These are phyloP conservation scores for Hypericum perforatum DNA, from an alignment of 345 rosid species.

Conservation along the genomic window DNA sequence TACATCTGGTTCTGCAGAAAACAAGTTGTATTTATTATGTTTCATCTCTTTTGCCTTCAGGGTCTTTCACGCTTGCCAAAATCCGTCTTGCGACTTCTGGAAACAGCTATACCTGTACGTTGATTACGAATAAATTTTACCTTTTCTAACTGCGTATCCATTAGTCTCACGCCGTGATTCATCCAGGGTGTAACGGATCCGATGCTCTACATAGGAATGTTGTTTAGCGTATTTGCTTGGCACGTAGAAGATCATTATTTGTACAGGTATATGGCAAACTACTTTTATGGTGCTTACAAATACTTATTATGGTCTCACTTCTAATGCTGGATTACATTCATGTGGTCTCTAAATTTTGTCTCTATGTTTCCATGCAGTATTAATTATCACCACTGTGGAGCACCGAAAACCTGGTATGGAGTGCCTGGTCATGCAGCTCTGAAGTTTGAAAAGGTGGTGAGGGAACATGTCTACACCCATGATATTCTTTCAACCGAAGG, in stretches of 20 bases:
- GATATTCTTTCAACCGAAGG: constrained; percentile 69
- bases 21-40: not conserved
- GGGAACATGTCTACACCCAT: constrained; percentile 64
- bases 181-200: constrained; percentile 99
- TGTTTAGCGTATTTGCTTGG: constrained; percentile 99
- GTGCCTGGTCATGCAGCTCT: constrained; percentile 92
- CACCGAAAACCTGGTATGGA: constrained; percentile 99
- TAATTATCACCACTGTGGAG: constrained; percentile 98
- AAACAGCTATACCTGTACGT: constrained; percentile 75
- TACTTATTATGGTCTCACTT: not conserved
- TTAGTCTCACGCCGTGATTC: constrained; percentile 14
- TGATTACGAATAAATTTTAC: not conserved
- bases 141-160: constrained; percentile 1
- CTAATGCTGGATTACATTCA: not conserved
- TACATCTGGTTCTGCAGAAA: not conserved
- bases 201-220: constrained; percentile 99
- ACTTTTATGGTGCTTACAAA: not conserved
- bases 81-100: constrained; percentile 83
- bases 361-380: constrained; percentile 43
- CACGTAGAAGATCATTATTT: constrained; percentile 98
- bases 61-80: constrained; percentile 74
- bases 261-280: constrained; percentile 52
- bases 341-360: not conserved
- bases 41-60: constrained; percentile 30
- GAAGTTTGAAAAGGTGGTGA: constrained; percentile 83